These are phyloP conservation scores for Gracilaria vermiculophylla DNA, from an alignment of 23 red algal genomes.

Conservation along the genomic window DNA sequence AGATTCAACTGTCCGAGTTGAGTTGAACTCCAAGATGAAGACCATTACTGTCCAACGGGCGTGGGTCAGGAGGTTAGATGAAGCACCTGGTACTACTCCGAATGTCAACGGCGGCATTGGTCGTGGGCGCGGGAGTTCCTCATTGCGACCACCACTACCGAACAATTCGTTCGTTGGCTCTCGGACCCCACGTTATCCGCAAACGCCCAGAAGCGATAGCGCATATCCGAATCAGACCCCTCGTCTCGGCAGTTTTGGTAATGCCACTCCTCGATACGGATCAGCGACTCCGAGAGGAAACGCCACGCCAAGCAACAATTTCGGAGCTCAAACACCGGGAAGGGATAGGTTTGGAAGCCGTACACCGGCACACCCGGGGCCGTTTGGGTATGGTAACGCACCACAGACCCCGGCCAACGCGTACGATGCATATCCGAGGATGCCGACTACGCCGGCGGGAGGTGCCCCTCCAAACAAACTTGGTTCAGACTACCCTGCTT, in stretches of 20 bases:
- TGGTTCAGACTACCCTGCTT: neutral
- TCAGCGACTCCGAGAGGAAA: constrained; percentile 28
- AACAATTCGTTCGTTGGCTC: neutral
- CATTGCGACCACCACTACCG: constrained; percentile 1
- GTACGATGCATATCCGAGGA: neutral
- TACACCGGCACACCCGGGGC: neutral
- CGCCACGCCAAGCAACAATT: constrained; percentile 26
- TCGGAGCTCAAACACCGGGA: constrained; percentile 22
- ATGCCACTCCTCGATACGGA: constrained; percentile 10
- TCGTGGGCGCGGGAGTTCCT: neutral
- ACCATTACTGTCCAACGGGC: constrained; percentile 64
- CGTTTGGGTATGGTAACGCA: neutral
- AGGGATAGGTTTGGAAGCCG: neutral
- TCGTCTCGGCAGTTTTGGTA: constrained; percentile 1
- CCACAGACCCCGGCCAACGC: constrained; percentile 12
- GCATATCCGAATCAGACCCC: constrained; percentile 32
- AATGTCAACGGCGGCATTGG: neutral
- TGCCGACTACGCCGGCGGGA: constrained; percentile 16
- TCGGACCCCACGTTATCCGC: neutral
- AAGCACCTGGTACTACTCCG: neutral
- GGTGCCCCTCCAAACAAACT: neutral
- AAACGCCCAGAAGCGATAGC: constrained; percentile 4
- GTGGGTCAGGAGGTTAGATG: constrained; percentile 21
- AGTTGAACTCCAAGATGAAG: constrained; percentile 87
- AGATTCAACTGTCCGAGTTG: constrained; percentile 79